These are phyloP conservation scores for Lipomyces anomalus DNA, from an alignment of 805 yeast genomes.

Conservation along the genomic window DNA sequence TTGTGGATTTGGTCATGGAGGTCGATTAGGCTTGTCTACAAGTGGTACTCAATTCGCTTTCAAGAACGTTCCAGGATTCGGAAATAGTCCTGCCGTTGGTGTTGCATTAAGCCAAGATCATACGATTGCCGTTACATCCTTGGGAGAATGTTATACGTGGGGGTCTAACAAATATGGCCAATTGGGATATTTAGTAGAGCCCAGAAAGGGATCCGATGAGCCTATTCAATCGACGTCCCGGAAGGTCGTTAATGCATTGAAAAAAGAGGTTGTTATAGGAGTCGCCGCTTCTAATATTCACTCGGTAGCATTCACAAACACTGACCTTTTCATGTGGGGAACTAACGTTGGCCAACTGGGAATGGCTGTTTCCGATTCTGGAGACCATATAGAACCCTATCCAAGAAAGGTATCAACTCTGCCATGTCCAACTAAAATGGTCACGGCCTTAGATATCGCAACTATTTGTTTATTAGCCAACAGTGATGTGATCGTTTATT, in stretches of 20 bases:
- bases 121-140: conserved; percentile 49
- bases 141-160: conserved; percentile 65
- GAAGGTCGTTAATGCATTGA: conserved; percentile 39
- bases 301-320: conserved; percentile 52
- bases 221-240: conserved; percentile 36
- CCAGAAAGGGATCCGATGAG: conserved; percentile 30
- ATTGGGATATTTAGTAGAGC: conserved; percentile 46
- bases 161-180: conserved; percentile 69
- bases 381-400: conserved; percentile 27
- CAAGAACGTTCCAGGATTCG: conserved; percentile 37
- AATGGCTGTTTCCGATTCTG: conserved; percentile 32
- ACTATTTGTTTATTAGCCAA: conserved; percentile 57
- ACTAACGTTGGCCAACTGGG: conserved; percentile 80
- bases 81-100: conserved; percentile 31
- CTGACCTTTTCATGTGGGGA: conserved; percentile 65
- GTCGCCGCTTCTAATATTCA: conserved; percentile 64
- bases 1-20: conserved; percentile 65
- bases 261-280: conserved; percentile 38
- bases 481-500: conserved; percentile 59
- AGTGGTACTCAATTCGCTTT: conserved; percentile 35
- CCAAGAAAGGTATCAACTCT: conserved; percentile 38
- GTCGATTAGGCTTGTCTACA: conserved; percentile 59
- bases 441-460: conserved; percentile 59
- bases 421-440: conserved; percentile 48
- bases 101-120: conserved; percentile 63